Percentiles rank a stretch among this genome's conserved stretches.
Evolutionary conservation across 495 filamentous ascomycete genomes (phyloP).

Genomic region (Daldinia grandis): DNA sequence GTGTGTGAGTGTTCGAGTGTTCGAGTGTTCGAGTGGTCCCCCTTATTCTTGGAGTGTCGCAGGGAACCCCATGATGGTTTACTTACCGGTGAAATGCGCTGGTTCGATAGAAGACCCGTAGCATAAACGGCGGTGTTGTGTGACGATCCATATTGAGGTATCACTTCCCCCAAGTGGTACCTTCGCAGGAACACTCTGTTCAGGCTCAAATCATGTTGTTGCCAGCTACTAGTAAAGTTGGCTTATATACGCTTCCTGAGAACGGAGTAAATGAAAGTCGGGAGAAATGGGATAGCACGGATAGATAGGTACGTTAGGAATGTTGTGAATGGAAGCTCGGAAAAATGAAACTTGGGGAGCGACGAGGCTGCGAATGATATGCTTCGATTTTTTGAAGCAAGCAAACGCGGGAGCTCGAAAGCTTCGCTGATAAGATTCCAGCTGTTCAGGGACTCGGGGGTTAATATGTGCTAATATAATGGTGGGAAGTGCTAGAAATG

Average conservation of each 20-base stretch:
- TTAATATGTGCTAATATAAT: slow-evolving; percentile 11
- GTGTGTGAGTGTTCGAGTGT: slow-evolving; percentile 3
- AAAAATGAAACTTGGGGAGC: not conserved
- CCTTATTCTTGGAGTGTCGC: not conserved
- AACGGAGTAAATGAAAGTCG: not conserved
- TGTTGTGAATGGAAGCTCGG: not conserved
- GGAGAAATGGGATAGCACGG: not conserved
- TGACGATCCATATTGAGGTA: slow-evolving; percentile 64
- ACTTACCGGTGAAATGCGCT: slow-evolving; percentile 75
- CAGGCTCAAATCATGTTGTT: slow-evolving; percentile 30
- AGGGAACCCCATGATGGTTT: not conserved
- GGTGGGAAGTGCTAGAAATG: not conserved
- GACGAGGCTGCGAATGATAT: not conserved
- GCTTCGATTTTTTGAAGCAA: slow-evolving; percentile 17
- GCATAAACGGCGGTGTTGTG: slow-evolving; percentile 82
- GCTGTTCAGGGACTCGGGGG: not conserved
- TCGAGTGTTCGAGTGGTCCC: not conserved
- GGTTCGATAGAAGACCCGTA: slow-evolving; percentile 86
- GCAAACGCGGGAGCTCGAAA: slow-evolving; percentile 33
- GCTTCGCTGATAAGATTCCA: slow-evolving; percentile 27
- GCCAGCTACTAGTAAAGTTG: not conserved
- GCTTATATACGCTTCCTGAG: not conserved
- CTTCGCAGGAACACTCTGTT: slow-evolving; percentile 21
- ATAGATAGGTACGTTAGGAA: slow-evolving; percentile 1
- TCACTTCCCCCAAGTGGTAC: slow-evolving; percentile 29